A percentile compares a stretch with the other conserved stretches of the same genome.
These are phyloP conservation scores for Bruguiera sexangula DNA, from an alignment of 345 rosid genomes.

Conservation along the genomic window DNA sequence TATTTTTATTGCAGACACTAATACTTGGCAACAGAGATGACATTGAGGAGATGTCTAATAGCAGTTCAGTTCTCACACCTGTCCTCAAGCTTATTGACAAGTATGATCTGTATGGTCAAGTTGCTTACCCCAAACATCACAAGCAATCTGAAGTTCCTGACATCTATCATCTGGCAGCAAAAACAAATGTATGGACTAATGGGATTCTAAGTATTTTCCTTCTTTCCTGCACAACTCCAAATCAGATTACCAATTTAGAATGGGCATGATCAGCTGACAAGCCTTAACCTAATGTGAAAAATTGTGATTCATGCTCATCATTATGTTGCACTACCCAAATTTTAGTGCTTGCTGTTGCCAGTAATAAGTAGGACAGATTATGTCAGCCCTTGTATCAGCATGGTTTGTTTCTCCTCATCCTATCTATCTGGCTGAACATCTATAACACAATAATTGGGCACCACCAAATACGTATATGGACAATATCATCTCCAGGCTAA, in stretches of 20 bases:
- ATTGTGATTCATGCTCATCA: too few relatives aligned
- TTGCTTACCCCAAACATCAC: conserved; percentile 74
- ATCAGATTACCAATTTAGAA: too few relatives aligned
- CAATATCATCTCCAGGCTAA: background rate
- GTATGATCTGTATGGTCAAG: conserved; percentile 65
- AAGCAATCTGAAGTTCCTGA: conserved; percentile 69
- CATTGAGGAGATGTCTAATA: conserved; percentile 59
- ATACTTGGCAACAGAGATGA: conserved; percentile 65
- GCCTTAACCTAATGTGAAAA: too few relatives aligned
- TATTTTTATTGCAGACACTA: conserved; percentile 43
- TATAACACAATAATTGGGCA: background rate
- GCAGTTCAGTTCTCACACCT: conserved; percentile 52
- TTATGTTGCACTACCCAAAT: too few relatives aligned
- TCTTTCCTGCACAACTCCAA: too few relatives aligned
- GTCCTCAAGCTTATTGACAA: conserved; percentile 66
- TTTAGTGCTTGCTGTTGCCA: too few relatives aligned
- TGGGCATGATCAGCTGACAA: too few relatives aligned
- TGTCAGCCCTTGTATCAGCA: too few relatives aligned
- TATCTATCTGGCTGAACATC: background rate
- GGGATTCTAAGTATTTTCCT: too few relatives aligned
- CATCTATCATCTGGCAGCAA: conserved; percentile 66
- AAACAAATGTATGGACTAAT: conserved; percentile 47
- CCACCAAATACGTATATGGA: background rate
- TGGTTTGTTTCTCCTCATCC: background rate
- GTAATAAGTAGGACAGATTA: too few relatives aligned